phyloP scores from a whole-genome alignment of 2,329 filamentous ascomycete genomes.

The Scedosporium dehoogii region DNA sequence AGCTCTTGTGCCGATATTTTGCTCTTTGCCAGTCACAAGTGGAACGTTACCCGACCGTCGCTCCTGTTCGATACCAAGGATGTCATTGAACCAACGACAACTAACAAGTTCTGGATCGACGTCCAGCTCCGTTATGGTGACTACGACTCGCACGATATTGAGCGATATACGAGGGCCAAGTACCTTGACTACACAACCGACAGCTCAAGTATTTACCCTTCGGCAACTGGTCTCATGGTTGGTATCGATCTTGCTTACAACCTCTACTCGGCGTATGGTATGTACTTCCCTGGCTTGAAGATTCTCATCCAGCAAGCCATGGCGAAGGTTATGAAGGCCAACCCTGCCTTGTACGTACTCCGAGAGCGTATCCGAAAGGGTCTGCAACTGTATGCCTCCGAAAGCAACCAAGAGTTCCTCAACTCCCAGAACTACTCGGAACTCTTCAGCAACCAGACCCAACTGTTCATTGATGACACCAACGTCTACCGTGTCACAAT shows the following conservation, averaged over 20 bases:
- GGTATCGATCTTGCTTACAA: slow-evolving; percentile 97
- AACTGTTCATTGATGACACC: slow-evolving; percentile 97
- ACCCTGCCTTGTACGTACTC: slow-evolving; percentile 89
- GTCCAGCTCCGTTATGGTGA: slow-evolving; percentile 94
- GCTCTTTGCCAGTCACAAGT: slow-evolving; percentile 95
- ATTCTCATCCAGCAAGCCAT: slow-evolving; percentile 93
- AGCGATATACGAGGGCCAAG: slow-evolving; percentile 93
- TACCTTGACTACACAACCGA: slow-evolving; percentile 98
- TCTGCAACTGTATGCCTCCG: slow-evolving; percentile 92
- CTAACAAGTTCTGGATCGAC: slow-evolving; percentile 99
- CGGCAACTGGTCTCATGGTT: slow-evolving; percentile 93
- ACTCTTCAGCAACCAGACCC: slow-evolving; percentile 96
- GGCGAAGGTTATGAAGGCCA: slow-evolving; percentile 99
- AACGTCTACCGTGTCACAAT: slow-evolving; percentile 99
- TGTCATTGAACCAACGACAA: slow-evolving; percentile 82
- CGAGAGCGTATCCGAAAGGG: slow-evolving; percentile 98
- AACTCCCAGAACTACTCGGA: slow-evolving; percentile 99
- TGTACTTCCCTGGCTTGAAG: slow-evolving; percentile 98
- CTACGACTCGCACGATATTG: slow-evolving; percentile 98
- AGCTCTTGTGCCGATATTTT: slow-evolving; percentile 96
- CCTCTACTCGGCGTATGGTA: slow-evolving; percentile 92
- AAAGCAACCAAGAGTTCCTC: slow-evolving; percentile 97
- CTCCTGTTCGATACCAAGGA: slow-evolving; percentile 95
- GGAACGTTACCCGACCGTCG: slow-evolving; percentile 93
- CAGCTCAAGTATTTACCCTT: slow-evolving; percentile 97